A percentile compares a stretch with the other conserved stretches of the same genome.
Evolutionary conservation across 495 filamentous ascomycete genomes (phyloP).

Genomic region (Sporormia fimetaria): DNA sequence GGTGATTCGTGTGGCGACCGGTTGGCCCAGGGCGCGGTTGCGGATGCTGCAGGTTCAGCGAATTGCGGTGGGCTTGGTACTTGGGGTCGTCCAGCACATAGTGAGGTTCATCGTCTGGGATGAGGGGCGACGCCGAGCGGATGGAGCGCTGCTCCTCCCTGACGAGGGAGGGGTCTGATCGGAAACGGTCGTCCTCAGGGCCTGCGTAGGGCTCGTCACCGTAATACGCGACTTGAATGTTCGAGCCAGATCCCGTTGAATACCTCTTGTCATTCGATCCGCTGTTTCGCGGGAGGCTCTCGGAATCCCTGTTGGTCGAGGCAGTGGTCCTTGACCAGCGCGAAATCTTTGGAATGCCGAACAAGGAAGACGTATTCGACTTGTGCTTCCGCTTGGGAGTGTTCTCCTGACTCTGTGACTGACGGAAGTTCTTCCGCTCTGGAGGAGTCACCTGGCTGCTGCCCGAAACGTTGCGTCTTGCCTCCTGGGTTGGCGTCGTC

Average conservation of each 20-base stretch:
- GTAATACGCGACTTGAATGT: slow-evolving; percentile 48
- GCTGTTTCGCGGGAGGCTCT: slow-evolving; percentile 43
- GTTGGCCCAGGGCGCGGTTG: slow-evolving; percentile 78
- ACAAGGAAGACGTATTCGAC: slow-evolving; percentile 76
- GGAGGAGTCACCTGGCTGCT: slow-evolving; percentile 69
- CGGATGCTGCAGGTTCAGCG: slow-evolving; percentile 77
- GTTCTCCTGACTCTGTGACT: slow-evolving; percentile 57
- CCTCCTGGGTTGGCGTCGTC: slow-evolving; percentile 35
- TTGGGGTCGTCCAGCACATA: slow-evolving; percentile 72
- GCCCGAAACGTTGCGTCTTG: slow-evolving; percentile 40
- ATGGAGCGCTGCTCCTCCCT: slow-evolving; percentile 33
- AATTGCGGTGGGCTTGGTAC: slow-evolving; percentile 83
- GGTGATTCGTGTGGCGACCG: slow-evolving; percentile 63
- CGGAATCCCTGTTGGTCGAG: slow-evolving; percentile 54
- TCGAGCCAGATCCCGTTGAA: slow-evolving; percentile 57
- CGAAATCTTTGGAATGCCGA: slow-evolving; percentile 65
- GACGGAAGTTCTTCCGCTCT: slow-evolving; percentile 38
- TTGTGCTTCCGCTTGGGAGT: slow-evolving; percentile 82
- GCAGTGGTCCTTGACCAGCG: slow-evolving; percentile 95
- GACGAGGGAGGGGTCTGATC: slow-evolving; percentile 48
- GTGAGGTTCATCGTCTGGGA: slow-evolving; percentile 39
- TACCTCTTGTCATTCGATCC: slow-evolving; percentile 38
- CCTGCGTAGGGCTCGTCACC: slow-evolving; percentile 52
- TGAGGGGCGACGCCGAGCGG: slow-evolving; percentile 44
- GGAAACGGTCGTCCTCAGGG: slow-evolving; percentile 60